A percentile compares a stretch with the other conserved stretches of the same genome.
Conservation (phyloP, 768 basidiomycete species). For the Pleurotus citrinopileatus region DNA sequence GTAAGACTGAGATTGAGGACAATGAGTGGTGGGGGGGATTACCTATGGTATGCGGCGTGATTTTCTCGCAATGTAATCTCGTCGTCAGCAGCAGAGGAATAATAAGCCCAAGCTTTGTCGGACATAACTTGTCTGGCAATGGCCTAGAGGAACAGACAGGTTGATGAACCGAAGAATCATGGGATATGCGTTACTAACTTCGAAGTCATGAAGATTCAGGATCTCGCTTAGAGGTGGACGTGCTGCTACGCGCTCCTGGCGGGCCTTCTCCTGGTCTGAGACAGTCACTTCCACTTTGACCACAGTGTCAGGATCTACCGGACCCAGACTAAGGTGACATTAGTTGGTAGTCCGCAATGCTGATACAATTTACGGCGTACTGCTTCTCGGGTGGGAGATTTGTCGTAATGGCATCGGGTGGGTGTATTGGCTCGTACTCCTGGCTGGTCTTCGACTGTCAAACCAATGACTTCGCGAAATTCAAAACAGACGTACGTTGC, state of each 20-base stretch:
- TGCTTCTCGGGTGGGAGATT: constrained; percentile 82
- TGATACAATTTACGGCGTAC: constrained; percentile 32
- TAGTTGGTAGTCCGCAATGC: not conserved
- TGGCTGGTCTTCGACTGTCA: constrained; percentile 33
- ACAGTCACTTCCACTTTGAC: constrained; percentile 60
- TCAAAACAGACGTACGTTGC: constrained; percentile 58
- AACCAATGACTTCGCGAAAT: not conserved
- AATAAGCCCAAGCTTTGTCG: constrained; percentile 94
- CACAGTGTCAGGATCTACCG: constrained; percentile 67
- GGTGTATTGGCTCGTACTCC: constrained; percentile 89
- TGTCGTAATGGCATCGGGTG: constrained; percentile 75
- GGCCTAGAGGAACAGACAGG: constrained; percentile 39
- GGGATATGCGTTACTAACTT: constrained; percentile 47
- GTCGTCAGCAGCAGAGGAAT: constrained; percentile 95
- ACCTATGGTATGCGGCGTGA: constrained; percentile 89
- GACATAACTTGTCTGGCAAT: constrained; percentile 81
- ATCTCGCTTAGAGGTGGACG: constrained; percentile 77
- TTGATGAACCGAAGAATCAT: not conserved
- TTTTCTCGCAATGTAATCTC: constrained; percentile 91
- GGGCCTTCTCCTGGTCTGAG: constrained; percentile 68
- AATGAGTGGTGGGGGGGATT: not conserved
- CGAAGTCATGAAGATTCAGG: constrained; percentile 92
- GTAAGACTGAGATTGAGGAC: not conserved
- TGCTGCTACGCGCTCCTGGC: constrained; percentile 56
- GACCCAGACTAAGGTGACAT: constrained; percentile 54